Evolutionary conservation across 331 rosid genomes (phyloP).

Genomic region (Phaseolus coccineus): DNA sequence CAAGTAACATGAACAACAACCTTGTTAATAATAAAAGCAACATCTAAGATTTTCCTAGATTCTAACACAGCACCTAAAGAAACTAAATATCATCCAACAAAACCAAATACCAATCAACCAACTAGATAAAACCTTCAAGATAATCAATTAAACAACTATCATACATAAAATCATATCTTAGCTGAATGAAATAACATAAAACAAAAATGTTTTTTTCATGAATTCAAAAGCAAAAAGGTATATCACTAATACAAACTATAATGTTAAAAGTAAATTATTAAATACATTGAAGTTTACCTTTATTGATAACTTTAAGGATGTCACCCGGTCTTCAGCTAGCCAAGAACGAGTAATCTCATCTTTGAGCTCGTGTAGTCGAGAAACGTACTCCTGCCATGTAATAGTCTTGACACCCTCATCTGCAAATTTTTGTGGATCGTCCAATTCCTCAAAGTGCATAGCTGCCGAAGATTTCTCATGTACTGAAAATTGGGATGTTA

Average conservation of each 20-base stretch:
- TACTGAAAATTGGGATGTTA: constrained; percentile 58
- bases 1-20: neutral
- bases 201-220: constrained; percentile 6
- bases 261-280: constrained; percentile 6
- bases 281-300: constrained; percentile 61
- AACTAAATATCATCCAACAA: constrained; percentile 10
- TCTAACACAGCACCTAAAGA: constrained; percentile 1
- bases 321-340: constrained; percentile 82
- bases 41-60: constrained; percentile 29
- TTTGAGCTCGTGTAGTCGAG: constrained; percentile 86
- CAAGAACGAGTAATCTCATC: constrained; percentile 84
- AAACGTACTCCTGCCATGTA: constrained; percentile 84
- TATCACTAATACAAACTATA: constrained; percentile 26
- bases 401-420: constrained; percentile 75
- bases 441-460: constrained; percentile 80
- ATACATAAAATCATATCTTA: constrained; percentile 13
- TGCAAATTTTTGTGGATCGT: constrained; percentile 70
- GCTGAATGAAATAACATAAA: constrained; percentile 7
- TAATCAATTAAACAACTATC: constrained; percentile 22
- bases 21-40: constrained; percentile 14
- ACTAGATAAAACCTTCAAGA: constrained; percentile 22
- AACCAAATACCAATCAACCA: constrained; percentile 24
- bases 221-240: constrained; percentile 30
- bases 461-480: constrained; percentile 73
- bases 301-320: constrained; percentile 76